Conservation (phyloP, 2,329 filamentous ascomycete genomes). For the Thelonectria rubi region DNA sequence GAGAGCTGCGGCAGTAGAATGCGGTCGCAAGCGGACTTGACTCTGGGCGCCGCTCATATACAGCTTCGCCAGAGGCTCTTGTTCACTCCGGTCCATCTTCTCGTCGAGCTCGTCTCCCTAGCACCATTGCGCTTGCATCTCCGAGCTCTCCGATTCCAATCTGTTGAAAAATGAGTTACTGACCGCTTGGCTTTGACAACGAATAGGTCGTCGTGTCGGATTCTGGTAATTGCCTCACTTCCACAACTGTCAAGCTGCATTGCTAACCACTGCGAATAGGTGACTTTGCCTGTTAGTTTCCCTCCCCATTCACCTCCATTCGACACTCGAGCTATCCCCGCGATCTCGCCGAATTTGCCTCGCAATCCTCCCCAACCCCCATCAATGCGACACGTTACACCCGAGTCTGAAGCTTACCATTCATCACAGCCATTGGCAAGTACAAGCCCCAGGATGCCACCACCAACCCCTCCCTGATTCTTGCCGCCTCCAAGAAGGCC, state of each 20-base stretch:
- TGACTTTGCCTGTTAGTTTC: conserved; percentile 79
- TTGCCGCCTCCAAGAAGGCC: conserved; percentile 96
- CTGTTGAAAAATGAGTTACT: conserved; percentile 28
- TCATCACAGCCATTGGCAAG: conserved; percentile 86
- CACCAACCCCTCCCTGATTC: conserved; percentile 98
- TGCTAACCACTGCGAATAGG: conserved; percentile 57
- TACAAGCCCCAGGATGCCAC: conserved; percentile 99
- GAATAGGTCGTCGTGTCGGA: conserved; percentile 91
- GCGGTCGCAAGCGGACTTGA: conserved; percentile 11
- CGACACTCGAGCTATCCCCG: conserved; percentile 15
- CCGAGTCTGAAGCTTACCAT: conserved; percentile 37
- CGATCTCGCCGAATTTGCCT: conserved; percentile 7
- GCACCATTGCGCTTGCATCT: neutral
- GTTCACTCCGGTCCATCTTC: conserved; percentile 1
- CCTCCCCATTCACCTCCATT: conserved; percentile 5
- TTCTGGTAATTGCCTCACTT: conserved; percentile 74
- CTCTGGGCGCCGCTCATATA: neutral
- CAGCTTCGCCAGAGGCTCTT: neutral
- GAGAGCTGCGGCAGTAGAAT: conserved; percentile 27
- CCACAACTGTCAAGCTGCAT: conserved; percentile 28
- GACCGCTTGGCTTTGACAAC: conserved; percentile 33
- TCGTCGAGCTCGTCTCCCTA: conserved; percentile 1
- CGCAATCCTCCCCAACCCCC: conserved; percentile 9
- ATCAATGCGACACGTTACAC: conserved; percentile 26
- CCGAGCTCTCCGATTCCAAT: conserved; percentile 7